Conservation (phyloP, 441 rosid species). For the Dalechampia spathulata region DNA sequence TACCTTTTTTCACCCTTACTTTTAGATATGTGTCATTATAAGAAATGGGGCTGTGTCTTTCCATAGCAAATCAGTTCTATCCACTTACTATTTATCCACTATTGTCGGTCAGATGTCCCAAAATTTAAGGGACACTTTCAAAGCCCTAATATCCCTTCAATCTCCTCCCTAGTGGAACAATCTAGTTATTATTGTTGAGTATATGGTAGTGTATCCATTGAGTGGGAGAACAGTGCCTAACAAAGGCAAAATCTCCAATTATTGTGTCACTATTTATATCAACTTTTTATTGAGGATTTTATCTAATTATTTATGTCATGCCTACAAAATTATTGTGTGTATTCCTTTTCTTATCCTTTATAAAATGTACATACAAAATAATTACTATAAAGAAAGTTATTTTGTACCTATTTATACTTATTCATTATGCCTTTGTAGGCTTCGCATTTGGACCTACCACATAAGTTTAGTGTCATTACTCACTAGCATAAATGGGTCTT, state of each 20-base stretch:
- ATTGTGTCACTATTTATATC: conserved; percentile 16
- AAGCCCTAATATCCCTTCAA: conserved; percentile 1
- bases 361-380: no score
- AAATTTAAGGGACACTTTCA: conserved; percentile 21
- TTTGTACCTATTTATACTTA: no score
- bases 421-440: no score
- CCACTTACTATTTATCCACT: conserved; percentile 30
- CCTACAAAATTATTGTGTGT: neutral
- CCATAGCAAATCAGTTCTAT: conserved; percentile 15
- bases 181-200: conserved; percentile 20
- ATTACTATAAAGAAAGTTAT: no score
- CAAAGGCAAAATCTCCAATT: conserved; percentile 14
- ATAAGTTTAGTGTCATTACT: no score
- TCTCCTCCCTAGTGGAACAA: conserved; percentile 17
- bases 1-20: neutral
- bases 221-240: no score
- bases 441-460: no score
- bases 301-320: neutral
- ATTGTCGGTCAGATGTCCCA: conserved; percentile 29
- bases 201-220: neutral
- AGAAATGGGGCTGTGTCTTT: neutral
- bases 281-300: no score
- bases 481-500: no score
- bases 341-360: neutral
- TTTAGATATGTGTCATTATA: neutral